Evolutionary conservation across 768 basidiomycete species (phyloP), one percentile per base, ranked within the genome.

Genomic region (Tricholomella constricta): DNA sequence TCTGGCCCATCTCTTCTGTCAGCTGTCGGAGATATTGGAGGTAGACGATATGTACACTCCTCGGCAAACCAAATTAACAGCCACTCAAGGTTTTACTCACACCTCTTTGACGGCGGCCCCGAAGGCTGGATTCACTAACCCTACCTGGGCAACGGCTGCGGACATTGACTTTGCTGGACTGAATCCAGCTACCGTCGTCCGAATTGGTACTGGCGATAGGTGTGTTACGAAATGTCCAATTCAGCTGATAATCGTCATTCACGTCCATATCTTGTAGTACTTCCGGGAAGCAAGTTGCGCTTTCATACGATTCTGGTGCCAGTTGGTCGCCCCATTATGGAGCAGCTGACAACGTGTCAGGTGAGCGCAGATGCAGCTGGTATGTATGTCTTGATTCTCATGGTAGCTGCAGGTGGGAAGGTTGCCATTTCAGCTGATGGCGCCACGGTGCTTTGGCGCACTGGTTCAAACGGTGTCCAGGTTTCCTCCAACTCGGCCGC

Each of bases 301-400:
- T 86, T 15, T 85, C 83, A 0, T 75, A 65, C 14, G 77, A 84
- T 61, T 77, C 72, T 14, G 83, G 83, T 19, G 71, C 67, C 20
- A 77, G 81, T 10, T 84, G 83, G 83, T 76, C 71, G n/a, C 73
- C 78, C 52, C 77, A 84, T 58, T 80, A 72, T 61, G 83, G 81
- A 37, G 82, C 81, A 12, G 72, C 81, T 2, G 75, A 76, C 56
- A 77, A 77, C 54, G 75, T 78, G 17, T 61, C 64, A 27, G 75
- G 74, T 64, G 49, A 19, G 62, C 61, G 25, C 55, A 53, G 3
- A 20, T 45, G 20, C 31, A 10, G 27, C 15, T 29, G 17, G 10
- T 7, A 6, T 19, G 17, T 11, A 29, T 17, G 20, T 1, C 14
- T 41, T n/a, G 11, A 12, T 25, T 40, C 38, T 54, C 36, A 52